phyloP scores from a whole-genome alignment of 768 basidiomycete genomes.

The Hydnum rufescens region DNA sequence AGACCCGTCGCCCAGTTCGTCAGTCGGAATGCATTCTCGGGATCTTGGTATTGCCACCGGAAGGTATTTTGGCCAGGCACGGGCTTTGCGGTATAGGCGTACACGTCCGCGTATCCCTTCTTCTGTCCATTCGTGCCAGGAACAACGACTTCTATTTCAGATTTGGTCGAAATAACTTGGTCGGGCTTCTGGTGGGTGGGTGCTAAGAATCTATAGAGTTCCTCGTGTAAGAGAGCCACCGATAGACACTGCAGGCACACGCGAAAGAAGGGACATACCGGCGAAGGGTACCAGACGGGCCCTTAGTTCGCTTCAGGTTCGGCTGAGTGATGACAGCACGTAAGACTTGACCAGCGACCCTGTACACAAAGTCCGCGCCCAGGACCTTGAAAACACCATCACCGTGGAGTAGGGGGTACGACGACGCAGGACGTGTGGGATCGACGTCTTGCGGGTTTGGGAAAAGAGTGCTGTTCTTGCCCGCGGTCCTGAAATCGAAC shows the following conservation, averaged over 20 bases:
- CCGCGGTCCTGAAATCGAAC: not conserved
- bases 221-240: not conserved
- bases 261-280: not conserved
- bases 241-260: not conserved
- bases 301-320: not conserved
- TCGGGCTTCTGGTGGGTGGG: not conserved
- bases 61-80: not conserved
- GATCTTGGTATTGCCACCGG: not conserved
- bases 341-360: not conserved
- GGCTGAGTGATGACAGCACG: not conserved
- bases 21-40: not conserved
- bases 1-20: not conserved
- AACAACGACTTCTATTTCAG: not conserved
- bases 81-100: not conserved
- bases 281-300: not conserved
- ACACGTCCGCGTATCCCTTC: not conserved
- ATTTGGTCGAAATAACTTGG: not conserved
- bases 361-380: not conserved
- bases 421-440: not conserved
- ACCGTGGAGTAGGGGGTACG: not conserved
- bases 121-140: not conserved
- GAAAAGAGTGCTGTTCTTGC: not conserved
- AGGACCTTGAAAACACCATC: not conserved
- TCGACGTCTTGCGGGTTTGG: not conserved
- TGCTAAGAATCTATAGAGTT: not conserved